These are phyloP conservation scores for Annulohypoxylon moriforme DNA, from an alignment of 495 filamentous ascomycete species.

Conservation along the genomic window DNA sequence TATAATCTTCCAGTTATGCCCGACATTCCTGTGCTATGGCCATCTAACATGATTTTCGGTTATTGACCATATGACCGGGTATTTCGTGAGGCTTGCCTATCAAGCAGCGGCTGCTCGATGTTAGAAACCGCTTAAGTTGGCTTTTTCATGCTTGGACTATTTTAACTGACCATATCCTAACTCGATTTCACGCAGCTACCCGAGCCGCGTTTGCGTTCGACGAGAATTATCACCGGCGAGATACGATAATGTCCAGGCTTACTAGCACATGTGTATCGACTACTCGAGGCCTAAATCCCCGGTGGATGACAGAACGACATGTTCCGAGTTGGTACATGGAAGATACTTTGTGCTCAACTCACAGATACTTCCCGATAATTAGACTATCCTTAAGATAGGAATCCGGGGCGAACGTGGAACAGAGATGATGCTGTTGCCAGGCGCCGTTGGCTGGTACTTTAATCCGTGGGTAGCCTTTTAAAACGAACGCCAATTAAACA, in stretches of 20 bases:
- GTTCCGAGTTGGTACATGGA: constrained; percentile 33
- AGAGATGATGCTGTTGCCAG: constrained; percentile 26
- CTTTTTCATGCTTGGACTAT: constrained; percentile 10
- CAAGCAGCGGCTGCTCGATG: constrained; percentile 13
- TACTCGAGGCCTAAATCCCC: constrained; percentile 12
- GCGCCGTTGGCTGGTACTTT: constrained; percentile 27
- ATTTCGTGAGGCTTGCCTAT: constrained; percentile 28
- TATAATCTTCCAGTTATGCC: constrained; percentile 27
- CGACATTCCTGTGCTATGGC: constrained; percentile 22
- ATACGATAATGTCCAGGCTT: constrained; percentile 34
- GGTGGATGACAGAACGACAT: constrained; percentile 20
- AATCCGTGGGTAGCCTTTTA: constrained; percentile 41
- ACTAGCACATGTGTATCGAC: constrained; percentile 28
- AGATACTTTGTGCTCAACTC: constrained; percentile 29
- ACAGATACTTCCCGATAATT: constrained; percentile 16
- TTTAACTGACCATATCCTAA: constrained; percentile 22
- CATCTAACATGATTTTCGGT: constrained; percentile 9
- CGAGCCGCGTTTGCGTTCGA: constrained; percentile 33
- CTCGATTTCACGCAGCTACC: constrained; percentile 37
- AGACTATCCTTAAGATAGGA: constrained; percentile 15
- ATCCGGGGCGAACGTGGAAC: constrained; percentile 22
- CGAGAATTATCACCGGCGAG: constrained; percentile 30
- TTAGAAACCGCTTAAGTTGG: constrained; percentile 1
- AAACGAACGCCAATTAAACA: constrained; percentile 27
- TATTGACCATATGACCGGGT: constrained; percentile 28